Conservation (phyloP, 2,329 filamentous ascomycete genomes). For the Lecanoromycetidae sp. region DNA sequence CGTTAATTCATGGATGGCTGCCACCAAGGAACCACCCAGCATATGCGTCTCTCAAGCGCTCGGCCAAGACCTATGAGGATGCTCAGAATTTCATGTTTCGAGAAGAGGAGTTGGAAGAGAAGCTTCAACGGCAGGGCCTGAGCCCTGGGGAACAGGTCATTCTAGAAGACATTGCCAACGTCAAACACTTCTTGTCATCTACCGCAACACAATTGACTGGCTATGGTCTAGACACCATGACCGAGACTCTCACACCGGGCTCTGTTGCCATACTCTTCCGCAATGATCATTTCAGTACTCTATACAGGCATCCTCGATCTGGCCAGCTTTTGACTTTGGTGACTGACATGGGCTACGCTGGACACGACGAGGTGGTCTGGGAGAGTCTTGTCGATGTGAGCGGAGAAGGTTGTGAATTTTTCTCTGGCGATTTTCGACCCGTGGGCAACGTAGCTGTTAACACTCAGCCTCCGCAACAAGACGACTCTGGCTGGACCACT, state of each 20-base stretch:
- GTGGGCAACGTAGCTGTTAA: slow-evolving; percentile 49
- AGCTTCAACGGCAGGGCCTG: slow-evolving; percentile 54
- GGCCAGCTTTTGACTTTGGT: slow-evolving; percentile 69
- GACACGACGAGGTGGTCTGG: slow-evolving; percentile 88
- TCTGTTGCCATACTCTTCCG: slow-evolving; percentile 84
- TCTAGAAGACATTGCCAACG: slow-evolving; percentile 70
- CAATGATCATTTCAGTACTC: slow-evolving; percentile 91
- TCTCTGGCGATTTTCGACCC: slow-evolving; percentile 77
- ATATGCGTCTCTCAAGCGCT: slow-evolving; percentile 58
- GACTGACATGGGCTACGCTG: slow-evolving; percentile 81
- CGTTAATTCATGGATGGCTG: slow-evolving; percentile 87
- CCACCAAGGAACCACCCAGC: slow-evolving; percentile 55
- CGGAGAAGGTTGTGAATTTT: slow-evolving; percentile 69
- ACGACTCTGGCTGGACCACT: slow-evolving; percentile 43
- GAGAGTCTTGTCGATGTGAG: slow-evolving; percentile 83
- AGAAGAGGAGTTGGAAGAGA: slow-evolving; percentile 77
- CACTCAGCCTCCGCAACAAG: slow-evolving; percentile 23
- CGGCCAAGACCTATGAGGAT: slow-evolving; percentile 79
- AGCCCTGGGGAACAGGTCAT: slow-evolving; percentile 61
- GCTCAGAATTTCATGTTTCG: slow-evolving; percentile 78
- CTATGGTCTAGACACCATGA: slow-evolving; percentile 65
- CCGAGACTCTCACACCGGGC: slow-evolving; percentile 58
- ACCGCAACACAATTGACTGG: slow-evolving; percentile 81
- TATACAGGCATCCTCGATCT: slow-evolving; percentile 77
- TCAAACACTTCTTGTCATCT: slow-evolving; percentile 67